Evolutionary conservation across 148 eudicot species (phyloP).

Genomic region (Cornus controversa): DNA sequence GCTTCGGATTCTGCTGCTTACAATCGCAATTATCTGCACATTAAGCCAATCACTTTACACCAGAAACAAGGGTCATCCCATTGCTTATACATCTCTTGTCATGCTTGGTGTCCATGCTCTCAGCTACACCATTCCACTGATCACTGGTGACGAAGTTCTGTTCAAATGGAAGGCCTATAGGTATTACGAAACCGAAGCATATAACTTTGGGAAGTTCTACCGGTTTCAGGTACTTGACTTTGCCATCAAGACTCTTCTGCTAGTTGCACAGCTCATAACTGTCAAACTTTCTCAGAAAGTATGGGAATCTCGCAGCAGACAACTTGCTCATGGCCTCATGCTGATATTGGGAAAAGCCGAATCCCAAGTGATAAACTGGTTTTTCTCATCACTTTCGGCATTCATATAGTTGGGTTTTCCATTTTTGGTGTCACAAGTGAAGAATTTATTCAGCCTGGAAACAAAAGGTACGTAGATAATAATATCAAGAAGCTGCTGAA

Average conservation of each 20-base stretch:
- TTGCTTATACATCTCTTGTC: conserved; percentile 3
- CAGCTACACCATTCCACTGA: conserved; percentile 4
- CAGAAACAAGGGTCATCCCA: not conserved
- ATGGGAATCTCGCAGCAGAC: not conserved
- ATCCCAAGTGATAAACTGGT: conserved; percentile 5
- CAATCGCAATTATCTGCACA: not conserved
- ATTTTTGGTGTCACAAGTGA: not conserved
- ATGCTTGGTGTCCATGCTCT: conserved; percentile 1
- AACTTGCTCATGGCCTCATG: not conserved
- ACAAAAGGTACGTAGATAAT: not conserved
- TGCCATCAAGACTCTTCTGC: not conserved
- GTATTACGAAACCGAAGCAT: not conserved
- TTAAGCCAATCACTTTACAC: not conserved
- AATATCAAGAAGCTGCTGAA: not conserved
- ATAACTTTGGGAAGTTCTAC: not conserved
- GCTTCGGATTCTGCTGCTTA: not conserved
- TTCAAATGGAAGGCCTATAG: not conserved
- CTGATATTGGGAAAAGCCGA: not conserved
- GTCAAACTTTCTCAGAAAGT: not conserved
- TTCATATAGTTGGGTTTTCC: not conserved
- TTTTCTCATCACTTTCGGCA: not conserved
- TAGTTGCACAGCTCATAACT: not conserved
- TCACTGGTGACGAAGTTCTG: conserved; percentile 1
- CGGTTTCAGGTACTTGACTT: conserved; percentile 1
- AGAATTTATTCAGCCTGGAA: not conserved